Evolutionary conservation across 78 protist species (phyloP), one percentile per base, ranked within the genome.

Genomic region (Pigoraptor vietnamica): DNA sequence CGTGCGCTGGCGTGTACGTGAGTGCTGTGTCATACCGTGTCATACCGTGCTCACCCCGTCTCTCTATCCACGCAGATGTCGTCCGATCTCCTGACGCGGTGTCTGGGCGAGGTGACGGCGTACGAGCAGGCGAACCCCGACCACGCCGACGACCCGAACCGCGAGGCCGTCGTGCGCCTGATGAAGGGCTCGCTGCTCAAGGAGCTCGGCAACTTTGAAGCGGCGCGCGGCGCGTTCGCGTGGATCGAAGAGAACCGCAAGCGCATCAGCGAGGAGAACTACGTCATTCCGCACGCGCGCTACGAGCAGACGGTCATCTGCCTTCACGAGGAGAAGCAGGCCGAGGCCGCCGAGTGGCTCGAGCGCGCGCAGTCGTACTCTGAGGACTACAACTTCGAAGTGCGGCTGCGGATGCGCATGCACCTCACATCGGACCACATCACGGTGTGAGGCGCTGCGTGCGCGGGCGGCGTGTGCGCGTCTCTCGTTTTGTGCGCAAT

Each of bases 331-430:
- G 84, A 25, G 32, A 79, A 79, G 84, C 21, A 79, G 32, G 84
- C 84, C 84, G 32, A 79, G 84, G 34, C 21, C 34, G 32, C 32
- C 34, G 67, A 48, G 67, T 48, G 67, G 67, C 84, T 79, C 34
- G 88, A 6, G 39, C 0, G 33, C 37, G 88, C 88, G 2, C 88
- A 35, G 38, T 6, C 37, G 25, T 83, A 83, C 88, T 34, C 35
- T 34, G 39, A 83, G 88, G 88, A 83, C 88, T 88, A 88, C 67
- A 88, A 40, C 90, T 88, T 88, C 38, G 90, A 88, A 39, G 24
- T 88, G 82, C 25, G 90, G 34, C 23, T 88, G 37, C 40, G 35
- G 2, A 19, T 88, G 67, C 40, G 56, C 32, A 88, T 88, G n/a
- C 90, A 88, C 35, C 56, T 88, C 24, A 29, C 89, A 2, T 25